Evolutionary conservation across 441 rosid genomes (phyloP), one percentile per base, ranked within the genome.

Genomic region (Euphorbia corollata): DNA sequence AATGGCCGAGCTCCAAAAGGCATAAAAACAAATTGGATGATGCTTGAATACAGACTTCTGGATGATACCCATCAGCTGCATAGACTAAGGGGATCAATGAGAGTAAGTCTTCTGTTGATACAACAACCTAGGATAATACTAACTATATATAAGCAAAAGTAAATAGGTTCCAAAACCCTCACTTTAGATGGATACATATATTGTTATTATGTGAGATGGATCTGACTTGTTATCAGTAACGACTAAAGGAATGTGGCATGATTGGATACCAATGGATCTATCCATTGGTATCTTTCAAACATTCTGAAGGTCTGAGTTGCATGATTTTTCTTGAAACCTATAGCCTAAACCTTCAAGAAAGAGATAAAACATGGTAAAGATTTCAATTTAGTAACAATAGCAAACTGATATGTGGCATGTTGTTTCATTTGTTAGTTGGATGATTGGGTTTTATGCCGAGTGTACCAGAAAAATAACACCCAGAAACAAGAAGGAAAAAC

Each of bases 361-460:
- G 39, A 2, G 24, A 59, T 18, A 34, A 45, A 59, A 0, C 32
- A 41, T 20, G 12, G 19, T 10, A 0, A 43, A 48, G 32, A 5
- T 2, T 30, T 57, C 11, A n/a, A 24, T 41, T 48, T 64, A 15
- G 18, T 59, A 53, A 36, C 18, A 65, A 11, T 36, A 20, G 12
- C 11, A 45, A 43, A 41, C 30, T 69, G 57, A 54, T 16, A 22
- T 30, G 16, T 18, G 47, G 9, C 60, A 16, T 56, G 41, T 36
- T 41, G 30, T 15, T 69, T 10, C 65, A 59, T 41, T 50, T 61
- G 58, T 45, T 67, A 83, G 83, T 72, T 83, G 77, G 84, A 80
- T 55, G 76, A 83, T 8, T 79, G 81, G 78, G 84, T 80, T 36
- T 67, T 80, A 59, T 78, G 81, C 57, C 79, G 80, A 63, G 75